phyloP scores from a whole-genome alignment of 2,329 filamentous ascomycete species.

The Phyllosticta capitalensis region DNA sequence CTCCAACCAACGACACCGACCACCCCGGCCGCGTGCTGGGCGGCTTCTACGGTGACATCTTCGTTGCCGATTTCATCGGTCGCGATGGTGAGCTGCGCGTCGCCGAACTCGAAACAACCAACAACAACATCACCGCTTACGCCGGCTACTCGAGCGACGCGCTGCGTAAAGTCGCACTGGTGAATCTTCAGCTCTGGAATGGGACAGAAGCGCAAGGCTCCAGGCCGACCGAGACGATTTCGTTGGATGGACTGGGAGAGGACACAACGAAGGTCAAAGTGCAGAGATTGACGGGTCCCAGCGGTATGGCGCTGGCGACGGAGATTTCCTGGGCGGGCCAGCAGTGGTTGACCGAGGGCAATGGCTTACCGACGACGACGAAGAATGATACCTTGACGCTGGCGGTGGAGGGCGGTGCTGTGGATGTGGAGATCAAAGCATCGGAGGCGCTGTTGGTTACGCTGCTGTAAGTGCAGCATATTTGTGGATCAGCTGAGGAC shows the following conservation, averaged over 20 bases:
- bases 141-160: neutral
- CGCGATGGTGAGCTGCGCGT: neutral
- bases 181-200: neutral
- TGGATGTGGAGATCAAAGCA: neutral
- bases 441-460: constrained; percentile 3
- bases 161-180: neutral
- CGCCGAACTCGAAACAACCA: neutral
- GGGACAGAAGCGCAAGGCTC: neutral
- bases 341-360: constrained; percentile 4
- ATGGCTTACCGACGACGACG: neutral
- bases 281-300: neutral
- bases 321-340: constrained; percentile 1
- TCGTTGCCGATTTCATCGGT: constrained; percentile 5
- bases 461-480: neutral
- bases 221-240: neutral
- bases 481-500: too few species aligned
- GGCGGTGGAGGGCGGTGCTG: neutral
- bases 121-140: neutral
- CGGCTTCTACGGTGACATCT: constrained; percentile 5
- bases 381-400: neutral
- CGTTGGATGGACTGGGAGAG: neutral
- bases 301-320: neutral
- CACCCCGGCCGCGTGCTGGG: neutral
- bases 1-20: neutral
- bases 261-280: neutral